phyloP scores from a whole-genome alignment of 73 alveolate genomes.

The Stentor coeruleus region DNA sequence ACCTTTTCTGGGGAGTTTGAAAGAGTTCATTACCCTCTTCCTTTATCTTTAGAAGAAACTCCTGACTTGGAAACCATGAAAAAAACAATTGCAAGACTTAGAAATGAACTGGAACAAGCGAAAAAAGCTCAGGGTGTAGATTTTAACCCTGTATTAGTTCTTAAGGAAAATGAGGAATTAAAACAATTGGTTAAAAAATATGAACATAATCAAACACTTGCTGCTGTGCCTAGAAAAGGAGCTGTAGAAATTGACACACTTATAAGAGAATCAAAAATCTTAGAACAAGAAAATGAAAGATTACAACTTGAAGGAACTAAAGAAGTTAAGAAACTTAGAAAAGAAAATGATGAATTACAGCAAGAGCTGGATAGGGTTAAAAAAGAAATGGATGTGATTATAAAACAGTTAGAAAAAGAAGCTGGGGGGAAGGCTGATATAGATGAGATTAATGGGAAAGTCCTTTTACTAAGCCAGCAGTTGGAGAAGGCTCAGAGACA shows the following conservation, averaged over 20 bases:
- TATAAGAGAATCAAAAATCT: background rate
- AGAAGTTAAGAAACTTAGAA: background rate
- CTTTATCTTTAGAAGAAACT: conserved; percentile 52
- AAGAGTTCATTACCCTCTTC: conserved; percentile 74
- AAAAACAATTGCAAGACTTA: conserved; percentile 52
- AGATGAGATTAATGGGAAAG: background rate
- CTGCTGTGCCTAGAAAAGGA: conserved; percentile 30
- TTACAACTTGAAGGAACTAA: conserved; percentile 16
- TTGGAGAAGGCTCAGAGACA: background rate
- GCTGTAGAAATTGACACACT: conserved; percentile 26
- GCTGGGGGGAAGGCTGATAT: background rate
- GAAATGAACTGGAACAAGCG: conserved; percentile 36
- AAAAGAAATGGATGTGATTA: conserved; percentile 6
- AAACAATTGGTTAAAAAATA: conserved; percentile 3
- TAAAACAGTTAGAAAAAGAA: conserved; percentile 10
- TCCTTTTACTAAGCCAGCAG: background rate
- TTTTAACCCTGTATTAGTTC: background rate
- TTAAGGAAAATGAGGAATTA: conserved; percentile 4
- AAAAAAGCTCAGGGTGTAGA: background rate
- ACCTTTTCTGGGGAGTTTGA: conserved; percentile 60
- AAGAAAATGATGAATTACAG: conserved; percentile 18
- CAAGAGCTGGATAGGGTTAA: conserved; percentile 5
- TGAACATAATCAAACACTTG: conserved; percentile 16
- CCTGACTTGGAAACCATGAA: conserved; percentile 54
- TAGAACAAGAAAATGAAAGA: conserved; percentile 20